phyloP scores from a whole-genome alignment of 1,284 basidiomycete species.

The Inonotus hispidus region DNA sequence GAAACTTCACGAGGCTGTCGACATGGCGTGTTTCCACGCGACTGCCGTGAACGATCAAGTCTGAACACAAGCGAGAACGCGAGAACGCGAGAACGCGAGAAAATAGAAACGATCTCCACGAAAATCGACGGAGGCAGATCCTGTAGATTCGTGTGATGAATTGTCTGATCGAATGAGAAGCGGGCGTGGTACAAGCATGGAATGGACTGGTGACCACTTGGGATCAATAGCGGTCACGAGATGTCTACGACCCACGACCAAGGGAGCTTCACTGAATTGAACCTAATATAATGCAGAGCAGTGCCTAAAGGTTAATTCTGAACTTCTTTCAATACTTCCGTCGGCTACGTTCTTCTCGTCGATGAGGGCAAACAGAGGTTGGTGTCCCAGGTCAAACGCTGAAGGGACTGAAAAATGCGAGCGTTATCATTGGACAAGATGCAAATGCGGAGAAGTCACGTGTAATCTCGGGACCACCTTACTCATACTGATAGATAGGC shows the following conservation, averaged over 20 bases:
- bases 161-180: neutral
- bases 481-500: neutral
- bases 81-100: neutral
- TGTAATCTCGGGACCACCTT: neutral
- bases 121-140: neutral
- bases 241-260: neutral
- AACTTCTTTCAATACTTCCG: neutral
- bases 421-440: neutral
- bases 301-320: neutral
- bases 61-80: neutral
- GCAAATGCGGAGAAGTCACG: neutral
- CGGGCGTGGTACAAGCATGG: neutral
- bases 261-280: conserved; percentile 1
- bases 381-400: too few species aligned
- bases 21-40: neutral
- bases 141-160: neutral
- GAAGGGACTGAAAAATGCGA: neutral
- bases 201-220: neutral
- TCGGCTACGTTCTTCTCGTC: neutral
- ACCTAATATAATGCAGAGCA: neutral
- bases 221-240: neutral
- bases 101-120: neutral
- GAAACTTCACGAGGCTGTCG: too few species aligned
- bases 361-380: too few species aligned
- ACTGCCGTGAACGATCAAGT: neutral